phyloP scores from a whole-genome alignment of 2,329 filamentous ascomycete genomes.

The Apiospora koreana region DNA sequence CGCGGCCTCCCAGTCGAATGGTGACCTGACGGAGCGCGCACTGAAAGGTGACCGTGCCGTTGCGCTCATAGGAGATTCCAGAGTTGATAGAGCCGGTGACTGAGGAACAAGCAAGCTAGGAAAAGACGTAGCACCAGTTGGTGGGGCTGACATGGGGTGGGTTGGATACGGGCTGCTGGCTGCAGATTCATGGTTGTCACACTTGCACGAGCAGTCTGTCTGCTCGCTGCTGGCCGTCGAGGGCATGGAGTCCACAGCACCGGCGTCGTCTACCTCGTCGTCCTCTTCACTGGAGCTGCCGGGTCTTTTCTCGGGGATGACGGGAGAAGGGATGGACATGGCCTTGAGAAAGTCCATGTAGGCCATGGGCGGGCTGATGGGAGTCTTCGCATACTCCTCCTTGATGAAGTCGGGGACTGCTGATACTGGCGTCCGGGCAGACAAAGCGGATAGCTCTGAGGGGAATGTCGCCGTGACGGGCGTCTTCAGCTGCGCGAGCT shows the following conservation, averaged over 20 bases:
- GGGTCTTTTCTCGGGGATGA: constrained; percentile 57
- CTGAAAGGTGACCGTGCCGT: constrained; percentile 78
- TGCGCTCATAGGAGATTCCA: constrained; percentile 71
- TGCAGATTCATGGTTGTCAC: constrained; percentile 54
- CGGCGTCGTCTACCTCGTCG: constrained; percentile 48
- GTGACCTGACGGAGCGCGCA: constrained; percentile 64
- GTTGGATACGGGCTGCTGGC: constrained; percentile 54
- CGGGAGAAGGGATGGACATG: constrained; percentile 73
- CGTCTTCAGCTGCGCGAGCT: constrained; percentile 63
- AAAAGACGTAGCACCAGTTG: constrained; percentile 61
- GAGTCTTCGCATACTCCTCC: constrained; percentile 67
- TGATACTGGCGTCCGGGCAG: constrained; percentile 70
- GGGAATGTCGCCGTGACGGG: constrained; percentile 64
- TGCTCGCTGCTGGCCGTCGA: constrained; percentile 58
- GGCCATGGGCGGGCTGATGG: constrained; percentile 85
- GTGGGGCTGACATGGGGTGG: constrained; percentile 60
- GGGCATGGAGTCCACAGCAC: constrained; percentile 45
- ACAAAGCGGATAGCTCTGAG: constrained; percentile 61
- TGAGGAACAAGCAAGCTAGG: constrained; percentile 75
- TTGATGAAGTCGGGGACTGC: constrained; percentile 65
- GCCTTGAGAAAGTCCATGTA: constrained; percentile 93
- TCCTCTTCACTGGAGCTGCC: constrained; percentile 50
- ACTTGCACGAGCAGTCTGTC: constrained; percentile 59
- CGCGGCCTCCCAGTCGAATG: constrained; percentile 77
- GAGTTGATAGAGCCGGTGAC: constrained; percentile 68